Conservation (phyloP, 2,329 filamentous ascomycete genomes). For the Ophiocordyceps australis region DNA sequence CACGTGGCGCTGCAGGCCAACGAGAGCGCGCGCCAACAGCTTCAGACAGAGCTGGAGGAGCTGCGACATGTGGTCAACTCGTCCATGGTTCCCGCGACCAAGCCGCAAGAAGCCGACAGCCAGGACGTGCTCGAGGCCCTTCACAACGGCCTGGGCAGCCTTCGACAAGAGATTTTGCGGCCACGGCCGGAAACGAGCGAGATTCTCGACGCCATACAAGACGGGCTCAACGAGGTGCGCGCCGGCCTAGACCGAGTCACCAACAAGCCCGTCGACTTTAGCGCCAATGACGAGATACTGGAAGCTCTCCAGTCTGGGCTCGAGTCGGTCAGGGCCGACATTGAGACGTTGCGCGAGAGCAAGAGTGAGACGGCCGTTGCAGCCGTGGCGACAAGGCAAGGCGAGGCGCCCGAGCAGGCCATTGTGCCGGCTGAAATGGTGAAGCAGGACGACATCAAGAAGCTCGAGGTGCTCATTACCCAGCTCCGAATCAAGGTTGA, state of each 20-base stretch:
- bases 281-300: slow-evolving; percentile 74
- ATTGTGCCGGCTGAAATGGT: slow-evolving; percentile 28
- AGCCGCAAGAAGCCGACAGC: slow-evolving; percentile 23
- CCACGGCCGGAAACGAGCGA: slow-evolving; percentile 60
- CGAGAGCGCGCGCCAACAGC: slow-evolving; percentile 37
- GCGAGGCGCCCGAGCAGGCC: slow-evolving; percentile 8
- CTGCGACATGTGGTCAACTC: slow-evolving; percentile 62
- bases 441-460: slow-evolving; percentile 61
- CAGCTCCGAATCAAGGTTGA: slow-evolving; percentile 77
- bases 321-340: slow-evolving; percentile 55
- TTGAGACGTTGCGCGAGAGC: slow-evolving; percentile 55
- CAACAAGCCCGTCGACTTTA: slow-evolving; percentile 67
- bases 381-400: slow-evolving; percentile 24
- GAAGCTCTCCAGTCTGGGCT: slow-evolving; percentile 76
- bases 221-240: slow-evolving; percentile 65
- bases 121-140: slow-evolving; percentile 56
- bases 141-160: slow-evolving; percentile 51
- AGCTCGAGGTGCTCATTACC: slow-evolving; percentile 66
- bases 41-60: slow-evolving; percentile 69
- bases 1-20: slow-evolving; percentile 33
- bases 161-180: slow-evolving; percentile 57
- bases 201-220: slow-evolving; percentile 75
- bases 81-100: slow-evolving; percentile 41
- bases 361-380: slow-evolving; percentile 31
- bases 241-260: slow-evolving; percentile 59